Conservation (phyloP, 2,329 filamentous ascomycete species). For the Phialophora macrospora region DNA sequence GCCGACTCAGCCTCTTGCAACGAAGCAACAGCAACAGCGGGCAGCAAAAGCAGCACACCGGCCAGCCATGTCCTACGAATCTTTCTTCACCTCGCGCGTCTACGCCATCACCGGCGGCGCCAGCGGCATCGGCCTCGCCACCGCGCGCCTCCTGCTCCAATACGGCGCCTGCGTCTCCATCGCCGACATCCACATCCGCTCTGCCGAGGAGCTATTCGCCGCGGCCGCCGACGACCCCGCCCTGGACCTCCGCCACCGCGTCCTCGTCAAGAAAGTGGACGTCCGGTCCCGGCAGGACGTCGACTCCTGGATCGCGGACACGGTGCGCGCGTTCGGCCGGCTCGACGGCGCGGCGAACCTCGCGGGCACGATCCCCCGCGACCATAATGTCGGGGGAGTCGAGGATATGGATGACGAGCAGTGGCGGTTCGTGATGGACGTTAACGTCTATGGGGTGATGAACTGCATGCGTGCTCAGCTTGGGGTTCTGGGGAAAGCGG, state of each 20-base stretch:
- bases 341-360: conserved; percentile 51
- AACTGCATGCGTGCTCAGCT: conserved; percentile 49
- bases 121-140: conserved; percentile 73
- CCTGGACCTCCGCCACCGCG: background rate
- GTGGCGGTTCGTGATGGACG: conserved; percentile 48
- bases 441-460: conserved; percentile 51
- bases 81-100: conserved; percentile 20
- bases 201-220: conserved; percentile 7
- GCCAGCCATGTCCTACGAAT: conserved; percentile 9
- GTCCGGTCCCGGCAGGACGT: conserved; percentile 37
- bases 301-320: conserved; percentile 46
- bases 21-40: too few relatives aligned
- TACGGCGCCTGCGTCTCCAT: conserved; percentile 27
- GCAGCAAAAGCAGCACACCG: background rate
- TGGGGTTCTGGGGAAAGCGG: conserved; percentile 47
- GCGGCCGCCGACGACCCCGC: too few relatives aligned
- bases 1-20: too few relatives aligned
- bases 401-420: conserved; percentile 44
- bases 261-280: conserved; percentile 40
- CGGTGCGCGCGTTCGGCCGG: conserved; percentile 42
- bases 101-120: conserved; percentile 74
- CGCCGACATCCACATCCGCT: conserved; percentile 20
- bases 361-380: conserved; percentile 41
- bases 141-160: conserved; percentile 57
- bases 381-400: conserved; percentile 38